Percentiles rank a stretch among this genome's conserved stretches.
These are phyloP conservation scores for Akanthomyces dipterigenus DNA, from an alignment of 2,329 filamentous ascomycete species.

Conservation along the genomic window DNA sequence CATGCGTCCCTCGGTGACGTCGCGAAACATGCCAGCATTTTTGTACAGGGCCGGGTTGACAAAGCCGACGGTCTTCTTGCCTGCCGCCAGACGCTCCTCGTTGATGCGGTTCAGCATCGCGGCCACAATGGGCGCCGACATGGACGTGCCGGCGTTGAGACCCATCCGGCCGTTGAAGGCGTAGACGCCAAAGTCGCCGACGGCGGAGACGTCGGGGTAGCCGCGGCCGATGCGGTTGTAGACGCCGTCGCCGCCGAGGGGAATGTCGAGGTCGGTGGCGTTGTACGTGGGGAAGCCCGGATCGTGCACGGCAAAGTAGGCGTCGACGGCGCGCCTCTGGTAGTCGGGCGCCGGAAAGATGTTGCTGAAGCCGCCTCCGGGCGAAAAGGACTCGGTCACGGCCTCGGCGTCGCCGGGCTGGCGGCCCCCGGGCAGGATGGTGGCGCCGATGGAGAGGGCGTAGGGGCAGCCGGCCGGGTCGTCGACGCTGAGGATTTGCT, in stretches of 20 bases:
- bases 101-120: slow-evolving; percentile 16
- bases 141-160: slow-evolving; percentile 12
- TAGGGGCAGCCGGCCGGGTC: slow-evolving; percentile 35
- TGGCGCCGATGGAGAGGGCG: slow-evolving; percentile 44
- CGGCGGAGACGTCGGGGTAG: slow-evolving; percentile 32
- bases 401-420: slow-evolving; percentile 38
- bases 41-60: slow-evolving; percentile 11
- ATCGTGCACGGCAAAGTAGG: slow-evolving; percentile 14
- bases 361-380: slow-evolving; percentile 33
- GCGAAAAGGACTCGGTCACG: slow-evolving; percentile 24
- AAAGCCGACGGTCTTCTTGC: slow-evolving; percentile 33
- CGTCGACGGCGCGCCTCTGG: slow-evolving; percentile 34
- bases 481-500: slow-evolving; percentile 26
- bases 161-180: slow-evolving; percentile 22
- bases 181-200: slow-evolving; percentile 40
- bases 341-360: slow-evolving; percentile 40
- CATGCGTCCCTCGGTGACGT: slow-evolving; percentile 4
- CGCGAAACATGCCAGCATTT: slow-evolving; percentile 4
- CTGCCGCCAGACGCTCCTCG: slow-evolving; percentile 16
- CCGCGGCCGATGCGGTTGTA: slow-evolving; percentile 24
- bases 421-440: slow-evolving; percentile 34
- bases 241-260: neutral
- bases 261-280: neutral
- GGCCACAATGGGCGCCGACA: slow-evolving; percentile 15
- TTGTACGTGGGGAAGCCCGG: neutral